These are phyloP conservation scores for Scleroderma bovista DNA, from an alignment of 768 basidiomycete species.

Conservation along the genomic window DNA sequence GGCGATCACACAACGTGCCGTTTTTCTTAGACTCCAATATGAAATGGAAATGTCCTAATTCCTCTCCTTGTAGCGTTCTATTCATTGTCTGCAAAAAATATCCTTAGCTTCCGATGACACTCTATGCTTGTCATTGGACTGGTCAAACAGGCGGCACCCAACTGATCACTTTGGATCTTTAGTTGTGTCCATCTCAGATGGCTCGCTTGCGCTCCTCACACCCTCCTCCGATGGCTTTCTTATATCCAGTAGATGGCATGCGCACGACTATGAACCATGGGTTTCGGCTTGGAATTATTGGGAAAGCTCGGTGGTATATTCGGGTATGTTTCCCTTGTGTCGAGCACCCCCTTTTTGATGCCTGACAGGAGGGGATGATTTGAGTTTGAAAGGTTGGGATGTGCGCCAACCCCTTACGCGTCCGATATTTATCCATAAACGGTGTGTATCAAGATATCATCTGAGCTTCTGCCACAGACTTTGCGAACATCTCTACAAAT, in stretches of 20 bases:
- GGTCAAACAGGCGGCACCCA: constrained; percentile 67
- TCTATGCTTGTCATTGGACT: constrained; percentile 89
- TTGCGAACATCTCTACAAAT: not conserved
- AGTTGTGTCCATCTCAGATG: constrained; percentile 80
- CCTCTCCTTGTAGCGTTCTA: constrained; percentile 29
- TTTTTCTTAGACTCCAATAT: not conserved
- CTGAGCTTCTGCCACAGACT: not conserved
- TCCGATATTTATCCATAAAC: constrained; percentile 69
- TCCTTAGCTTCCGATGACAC: constrained; percentile 47
- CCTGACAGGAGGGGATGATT: constrained; percentile 84
- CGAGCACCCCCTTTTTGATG: not conserved
- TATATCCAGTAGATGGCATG: constrained; percentile 64
- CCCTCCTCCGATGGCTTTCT: constrained; percentile 40
- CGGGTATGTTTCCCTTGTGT: constrained; percentile 45
- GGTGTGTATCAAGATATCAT: constrained; percentile 34
- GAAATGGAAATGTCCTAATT: not conserved
- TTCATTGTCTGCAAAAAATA: constrained; percentile 39
- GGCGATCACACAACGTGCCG: constrained; percentile 34
- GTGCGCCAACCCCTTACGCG: constrained; percentile 52
- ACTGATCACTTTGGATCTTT: constrained; percentile 52
- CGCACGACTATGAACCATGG: constrained; percentile 95
- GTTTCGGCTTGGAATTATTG: constrained; percentile 88
- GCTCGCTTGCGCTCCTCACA: constrained; percentile 57
- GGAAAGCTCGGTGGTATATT: constrained; percentile 75
- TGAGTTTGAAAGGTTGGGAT: constrained; percentile 90